Percentiles rank a stretch among this genome's conserved stretches.
phyloP scores from a whole-genome alignment of 1,284 basidiomycete species.

The Polyporus tsugae region DNA sequence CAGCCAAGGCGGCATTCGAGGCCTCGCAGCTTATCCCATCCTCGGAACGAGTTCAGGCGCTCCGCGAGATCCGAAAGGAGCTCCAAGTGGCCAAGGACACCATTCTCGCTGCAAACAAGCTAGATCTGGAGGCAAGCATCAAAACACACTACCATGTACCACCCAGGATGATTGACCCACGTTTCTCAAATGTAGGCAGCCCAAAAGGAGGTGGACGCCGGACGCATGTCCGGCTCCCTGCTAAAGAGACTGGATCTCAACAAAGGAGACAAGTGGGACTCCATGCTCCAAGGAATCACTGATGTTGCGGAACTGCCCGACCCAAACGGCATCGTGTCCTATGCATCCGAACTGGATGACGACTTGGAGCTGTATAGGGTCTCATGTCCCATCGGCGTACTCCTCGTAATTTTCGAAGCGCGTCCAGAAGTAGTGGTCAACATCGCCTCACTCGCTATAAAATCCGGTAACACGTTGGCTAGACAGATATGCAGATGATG shows the following conservation, averaged over 20 bases:
- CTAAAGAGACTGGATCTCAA: constrained; percentile 89
- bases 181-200: constrained; percentile 67
- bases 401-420: constrained; percentile 98
- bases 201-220: constrained; percentile 77
- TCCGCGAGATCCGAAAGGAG: constrained; percentile 73
- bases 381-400: constrained; percentile 96
- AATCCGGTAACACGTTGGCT: constrained; percentile 77
- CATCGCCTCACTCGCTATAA: constrained; percentile 95
- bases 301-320: constrained; percentile 90
- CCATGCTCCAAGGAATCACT: constrained; percentile 89
- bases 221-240: constrained; percentile 85
- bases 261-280: constrained; percentile 90
- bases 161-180: neutral
- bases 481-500: neutral
- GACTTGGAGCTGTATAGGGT: constrained; percentile 91
- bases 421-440: constrained; percentile 98
- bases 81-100: constrained; percentile 70
- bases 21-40: constrained; percentile 82
- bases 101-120: constrained; percentile 82
- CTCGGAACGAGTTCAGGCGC: constrained; percentile 73
- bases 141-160: neutral
- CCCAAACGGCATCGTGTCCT: constrained; percentile 89
- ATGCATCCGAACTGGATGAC: constrained; percentile 89
- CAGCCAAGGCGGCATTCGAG: constrained; percentile 86
- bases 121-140: constrained; percentile 75